Base-by-base conservation (phyloP, 2,329 filamentous ascomycete species). In the Aspergillus ochraceus region DNA sequence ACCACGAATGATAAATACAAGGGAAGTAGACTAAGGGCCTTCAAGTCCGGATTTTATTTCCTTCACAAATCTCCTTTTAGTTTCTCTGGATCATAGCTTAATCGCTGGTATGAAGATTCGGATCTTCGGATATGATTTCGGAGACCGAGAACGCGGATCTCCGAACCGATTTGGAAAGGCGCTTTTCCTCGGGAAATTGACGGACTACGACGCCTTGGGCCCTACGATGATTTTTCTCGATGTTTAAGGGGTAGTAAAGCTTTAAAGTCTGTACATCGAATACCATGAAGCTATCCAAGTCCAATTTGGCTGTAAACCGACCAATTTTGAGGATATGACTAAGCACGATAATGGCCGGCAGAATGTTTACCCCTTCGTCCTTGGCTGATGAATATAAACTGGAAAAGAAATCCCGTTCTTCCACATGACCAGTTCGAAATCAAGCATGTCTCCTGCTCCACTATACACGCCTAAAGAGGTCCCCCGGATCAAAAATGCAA, bases 401-500 rank as follows among this genome's bases (percentile, higher is more conserved):
- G 24, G 12, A 19, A 47, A 11, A 22, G 17, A 20, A 4, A 22
- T 47, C 19, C 19, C 11, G 19, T 24, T 24, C 9, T 47, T 17
- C 36, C 14, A n/a, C 19, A 24, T 11, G 24, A 17, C 20, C 19
- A 47, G 9, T 14, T 24, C 36, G 5, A n/a, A n/a, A 52, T 6
- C 39, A 39, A 22, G 20, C 57, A 62, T 62, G 55, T 26, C 61
- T 6, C 60, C 67, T 42, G 54, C 63, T 14, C 64, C 71, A 50
- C 64, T 68, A 52, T 73, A 71, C 57, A 52, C 60, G 3, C 65
- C 71, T 1, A 49, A 61, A 14, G 56, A 69, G 29, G 66, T 69
- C 14, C 72, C 72, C 0, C 62, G 60, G 0, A 71, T 73, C 60
- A 73, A 71, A 57, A 61, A 68, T n/a, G 72, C 68, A 12, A 73